Conservation (phyloP, 208 protist genomes). For the Crithidia expoeki region DNA sequence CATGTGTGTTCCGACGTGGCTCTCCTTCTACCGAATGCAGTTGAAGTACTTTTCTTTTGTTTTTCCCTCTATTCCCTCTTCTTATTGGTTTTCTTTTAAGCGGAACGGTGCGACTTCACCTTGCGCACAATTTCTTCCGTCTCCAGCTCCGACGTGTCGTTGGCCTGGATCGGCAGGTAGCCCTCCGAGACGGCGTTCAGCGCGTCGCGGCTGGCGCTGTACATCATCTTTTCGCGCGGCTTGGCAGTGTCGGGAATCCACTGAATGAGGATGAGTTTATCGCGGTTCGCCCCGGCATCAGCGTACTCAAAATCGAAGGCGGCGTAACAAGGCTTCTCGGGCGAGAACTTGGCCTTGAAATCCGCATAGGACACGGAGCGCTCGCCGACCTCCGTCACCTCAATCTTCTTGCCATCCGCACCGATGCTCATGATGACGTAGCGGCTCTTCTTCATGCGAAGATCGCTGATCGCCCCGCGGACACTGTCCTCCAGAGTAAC, state of each 20-base stretch:
- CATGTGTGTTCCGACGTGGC: background rate
- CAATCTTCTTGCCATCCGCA: constrained; percentile 80
- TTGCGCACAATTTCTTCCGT: constrained; percentile 60
- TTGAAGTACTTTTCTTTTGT: background rate
- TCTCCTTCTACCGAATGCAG: background rate
- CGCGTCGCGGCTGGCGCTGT: constrained; percentile 83
- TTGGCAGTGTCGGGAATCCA: constrained; percentile 87
- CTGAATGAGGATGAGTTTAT: constrained; percentile 90
- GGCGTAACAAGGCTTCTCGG: constrained; percentile 86
- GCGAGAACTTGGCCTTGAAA: constrained; percentile 71
- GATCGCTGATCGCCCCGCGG: constrained; percentile 61
- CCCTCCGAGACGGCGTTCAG: constrained; percentile 73
- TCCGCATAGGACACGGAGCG: constrained; percentile 67
- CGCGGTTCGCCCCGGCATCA: constrained; percentile 54
- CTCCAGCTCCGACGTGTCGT: constrained; percentile 72
- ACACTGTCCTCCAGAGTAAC: constrained; percentile 78
- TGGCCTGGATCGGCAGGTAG: constrained; percentile 89
- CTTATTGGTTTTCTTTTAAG: constrained; percentile 3
- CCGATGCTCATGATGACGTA: constrained; percentile 90
- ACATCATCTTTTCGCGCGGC: constrained; percentile 88
- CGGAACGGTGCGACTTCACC: constrained; percentile 47
- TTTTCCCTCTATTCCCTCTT: background rate
- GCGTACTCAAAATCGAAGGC: constrained; percentile 92
- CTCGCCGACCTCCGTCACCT: constrained; percentile 62
- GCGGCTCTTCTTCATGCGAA: constrained; percentile 85